Evolutionary conservation across 345 rosid species (phyloP).

Genomic region (Euphorbia peplus): DNA sequence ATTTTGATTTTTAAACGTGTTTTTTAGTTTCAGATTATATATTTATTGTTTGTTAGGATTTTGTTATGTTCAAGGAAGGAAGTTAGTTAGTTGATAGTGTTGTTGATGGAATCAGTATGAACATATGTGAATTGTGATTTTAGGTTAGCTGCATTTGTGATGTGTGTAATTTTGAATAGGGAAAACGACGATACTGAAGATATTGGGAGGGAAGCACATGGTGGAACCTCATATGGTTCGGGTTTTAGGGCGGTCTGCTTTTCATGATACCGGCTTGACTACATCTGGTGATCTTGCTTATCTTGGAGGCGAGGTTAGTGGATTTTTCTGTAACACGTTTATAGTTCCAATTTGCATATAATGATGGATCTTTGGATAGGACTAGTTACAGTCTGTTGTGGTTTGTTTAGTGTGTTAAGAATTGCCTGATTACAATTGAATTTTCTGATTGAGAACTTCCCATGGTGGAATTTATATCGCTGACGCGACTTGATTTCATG

Average conservation of each 20-base stretch:
- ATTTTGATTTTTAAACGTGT: not conserved
- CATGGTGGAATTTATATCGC: no score
- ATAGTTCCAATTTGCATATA: not conserved
- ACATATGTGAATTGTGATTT: not conserved
- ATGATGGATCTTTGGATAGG: not conserved
- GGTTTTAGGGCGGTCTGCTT: constrained; percentile 79
- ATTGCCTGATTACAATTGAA: not conserved
- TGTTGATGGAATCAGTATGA: no score
- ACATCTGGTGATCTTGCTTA: constrained; percentile 90
- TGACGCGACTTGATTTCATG: no score
- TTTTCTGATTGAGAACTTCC: not conserved
- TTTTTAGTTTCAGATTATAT: not conserved
- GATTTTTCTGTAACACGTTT: not conserved
- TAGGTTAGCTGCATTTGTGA: not conserved
- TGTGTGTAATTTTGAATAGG: constrained; percentile 34
- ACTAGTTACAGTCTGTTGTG: not conserved
- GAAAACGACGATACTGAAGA: constrained; percentile 87
- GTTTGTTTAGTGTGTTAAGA: not conserved
- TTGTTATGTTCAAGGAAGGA: not conserved
- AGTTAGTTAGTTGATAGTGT: no score
- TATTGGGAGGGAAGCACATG: constrained; percentile 95
- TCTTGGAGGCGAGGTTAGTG: constrained; percentile 91
- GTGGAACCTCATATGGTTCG: constrained; percentile 94
- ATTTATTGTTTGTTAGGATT: not conserved
- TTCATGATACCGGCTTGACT: constrained; percentile 81